Conservation (phyloP, 169 alveolate genomes). For the Plasmodium inui region DNA sequence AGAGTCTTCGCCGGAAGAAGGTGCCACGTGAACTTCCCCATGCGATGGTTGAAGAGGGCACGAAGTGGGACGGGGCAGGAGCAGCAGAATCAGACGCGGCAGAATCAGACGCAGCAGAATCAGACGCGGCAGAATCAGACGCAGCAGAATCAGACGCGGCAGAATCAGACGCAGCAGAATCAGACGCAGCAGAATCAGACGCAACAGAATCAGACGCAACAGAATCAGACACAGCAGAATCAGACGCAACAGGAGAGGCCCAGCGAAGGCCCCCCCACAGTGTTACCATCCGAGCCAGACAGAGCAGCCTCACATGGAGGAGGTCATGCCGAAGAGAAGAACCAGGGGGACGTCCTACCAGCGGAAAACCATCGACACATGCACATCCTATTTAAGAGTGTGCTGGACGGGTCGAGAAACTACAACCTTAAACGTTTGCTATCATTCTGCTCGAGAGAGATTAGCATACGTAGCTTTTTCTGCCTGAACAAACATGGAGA, state of each 20-base stretch:
- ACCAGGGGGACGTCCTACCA: neutral
- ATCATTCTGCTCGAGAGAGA: conserved; percentile 4
- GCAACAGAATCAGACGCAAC: too few relatives aligned
- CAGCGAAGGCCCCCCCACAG: neutral
- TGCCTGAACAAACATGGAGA: conserved; percentile 16
- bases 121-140: neutral
- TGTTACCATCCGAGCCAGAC: neutral
- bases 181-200: too few relatives aligned
- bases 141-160: too few relatives aligned
- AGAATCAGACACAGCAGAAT: too few relatives aligned
- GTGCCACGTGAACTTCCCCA: neutral
- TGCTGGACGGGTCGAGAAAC: neutral
- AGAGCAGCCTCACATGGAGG: neutral
- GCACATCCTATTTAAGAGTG: neutral
- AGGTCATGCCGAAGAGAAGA: neutral
- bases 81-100: neutral
- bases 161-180: too few relatives aligned
- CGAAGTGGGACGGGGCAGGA: neutral
- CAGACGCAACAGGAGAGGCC: too few relatives aligned
- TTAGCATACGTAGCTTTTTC: conserved; percentile 28
- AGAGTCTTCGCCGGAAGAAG: neutral
- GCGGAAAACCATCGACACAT: neutral
- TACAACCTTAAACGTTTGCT: neutral
- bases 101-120: neutral
- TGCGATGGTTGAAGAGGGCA: conserved; percentile 13